Evolutionary conservation across 208 protist genomes (phyloP), one percentile per base, ranked within the genome.

Genomic region (Wallacemonas collosoma): DNA sequence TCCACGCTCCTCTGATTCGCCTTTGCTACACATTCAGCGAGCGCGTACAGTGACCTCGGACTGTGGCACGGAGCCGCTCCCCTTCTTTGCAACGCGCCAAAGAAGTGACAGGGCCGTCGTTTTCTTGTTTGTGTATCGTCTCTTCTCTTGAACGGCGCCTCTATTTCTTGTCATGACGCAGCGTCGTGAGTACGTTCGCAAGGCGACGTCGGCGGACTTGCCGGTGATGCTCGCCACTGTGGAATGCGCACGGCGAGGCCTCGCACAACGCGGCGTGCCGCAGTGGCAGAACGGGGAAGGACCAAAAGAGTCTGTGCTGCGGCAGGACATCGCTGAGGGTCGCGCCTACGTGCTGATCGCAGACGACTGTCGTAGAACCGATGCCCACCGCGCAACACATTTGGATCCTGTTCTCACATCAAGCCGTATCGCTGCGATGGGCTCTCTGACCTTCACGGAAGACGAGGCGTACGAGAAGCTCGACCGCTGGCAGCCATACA

Each of bases 311-410:
- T 12, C 5, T 4, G 60, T 65, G 38, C 60, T 65, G 11, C 60
- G 60, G 14, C 60, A 65, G 43, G 60, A 65, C 60, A 48, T 65
- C 12, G 43, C 60, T 3, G 60, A 65, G 15, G 60, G 60, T 6
- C 60, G 60, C 14, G 60, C 60, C 14, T 65, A 65, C 60, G 60
- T 65, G n/a, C 36, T 65, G 41, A 50, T 65, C 43, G 60, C 43
- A 26, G 26, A 26, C 26, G 26, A 26, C 26, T 26, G 26, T 26
- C 26, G 26, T 26, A 26, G 26, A 26, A 26, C 26, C 26, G 26
- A 26, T 26, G 26, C 26, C 26, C 26, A 26, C 26, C 26, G 26
- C 26, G 26, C 26, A 26, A 26, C 26, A 26, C 26, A 26, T 26
- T 26, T 0, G n/a, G 60, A 51, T 50, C 41, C 60, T 5, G 40